Evolutionary conservation across 1,139 yeast genomes (phyloP).

Genomic region (Pichia sp.): DNA sequence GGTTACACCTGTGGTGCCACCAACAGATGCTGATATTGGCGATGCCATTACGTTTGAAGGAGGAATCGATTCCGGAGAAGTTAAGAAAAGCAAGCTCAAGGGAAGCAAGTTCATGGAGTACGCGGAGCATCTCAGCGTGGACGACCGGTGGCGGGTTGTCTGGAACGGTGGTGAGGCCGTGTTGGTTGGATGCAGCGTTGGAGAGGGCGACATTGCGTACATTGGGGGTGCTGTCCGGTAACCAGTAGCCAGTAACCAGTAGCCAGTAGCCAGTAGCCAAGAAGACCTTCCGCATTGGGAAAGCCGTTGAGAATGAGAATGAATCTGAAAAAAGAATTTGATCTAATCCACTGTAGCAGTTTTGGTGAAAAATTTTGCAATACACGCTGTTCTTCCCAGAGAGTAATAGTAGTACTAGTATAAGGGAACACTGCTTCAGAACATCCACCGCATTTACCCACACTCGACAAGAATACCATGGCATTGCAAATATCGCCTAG

Average conservation of each 20-base stretch:
- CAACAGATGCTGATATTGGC: constrained; percentile 26
- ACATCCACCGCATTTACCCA: no score
- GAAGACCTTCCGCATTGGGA: no score
- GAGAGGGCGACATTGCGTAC: neutral
- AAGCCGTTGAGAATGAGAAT: no score
- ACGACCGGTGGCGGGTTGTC: constrained; percentile 3
- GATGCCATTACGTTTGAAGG: constrained; percentile 28
- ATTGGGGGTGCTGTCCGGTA: constrained; percentile 11
- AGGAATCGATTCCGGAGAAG: neutral
- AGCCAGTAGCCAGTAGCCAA: no score
- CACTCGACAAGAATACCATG: no score
- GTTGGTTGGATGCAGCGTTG: neutral
- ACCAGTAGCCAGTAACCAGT: no score
- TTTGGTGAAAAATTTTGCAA: no score
- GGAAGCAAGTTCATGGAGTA: constrained; percentile 32
- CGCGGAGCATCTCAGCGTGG: constrained; percentile 22
- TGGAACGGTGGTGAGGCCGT: constrained; percentile 1
- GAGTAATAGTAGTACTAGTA: no score
- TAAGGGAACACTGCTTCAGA: no score
- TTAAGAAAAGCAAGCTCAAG: constrained; percentile 29
- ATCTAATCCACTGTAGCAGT: no score
- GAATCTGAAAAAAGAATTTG: no score
- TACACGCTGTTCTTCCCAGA: no score
- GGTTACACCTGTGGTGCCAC: constrained; percentile 29
- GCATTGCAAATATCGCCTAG: constrained; percentile 26